These are phyloP conservation scores for Cytospora schulzeri DNA, from an alignment of 2,329 filamentous ascomycete species.

Conservation along the genomic window DNA sequence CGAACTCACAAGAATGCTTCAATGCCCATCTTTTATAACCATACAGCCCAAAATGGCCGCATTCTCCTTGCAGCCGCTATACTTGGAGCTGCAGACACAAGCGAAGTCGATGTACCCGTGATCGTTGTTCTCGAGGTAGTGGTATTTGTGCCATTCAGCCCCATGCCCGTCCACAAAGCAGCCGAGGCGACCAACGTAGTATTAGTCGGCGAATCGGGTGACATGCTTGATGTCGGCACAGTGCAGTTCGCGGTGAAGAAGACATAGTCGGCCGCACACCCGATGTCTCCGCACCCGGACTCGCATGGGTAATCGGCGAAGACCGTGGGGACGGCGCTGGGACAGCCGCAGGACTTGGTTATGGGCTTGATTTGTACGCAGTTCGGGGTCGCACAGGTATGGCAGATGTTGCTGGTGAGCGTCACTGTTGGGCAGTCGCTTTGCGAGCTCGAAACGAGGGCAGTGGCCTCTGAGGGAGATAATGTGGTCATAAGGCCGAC, in stretches of 20 bases:
- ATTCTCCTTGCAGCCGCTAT: slow-evolving; percentile 16
- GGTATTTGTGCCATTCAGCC: background rate
- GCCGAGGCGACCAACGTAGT: slow-evolving; percentile 1
- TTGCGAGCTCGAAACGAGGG: background rate
- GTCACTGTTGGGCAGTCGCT: slow-evolving; percentile 30
- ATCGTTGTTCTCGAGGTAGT: slow-evolving; percentile 2
- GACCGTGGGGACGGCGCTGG: slow-evolving; percentile 22
- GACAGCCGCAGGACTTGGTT: slow-evolving; percentile 30
- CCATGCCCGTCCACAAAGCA: slow-evolving; percentile 1
- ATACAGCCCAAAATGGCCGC: slow-evolving; percentile 19
- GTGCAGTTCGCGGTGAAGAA: slow-evolving; percentile 25
- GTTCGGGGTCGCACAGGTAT: slow-evolving; percentile 25
- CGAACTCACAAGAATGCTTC: background rate
- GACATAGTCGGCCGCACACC: slow-evolving; percentile 27
- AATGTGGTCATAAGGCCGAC: background rate
- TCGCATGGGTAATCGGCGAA: slow-evolving; percentile 28
- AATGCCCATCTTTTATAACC: background rate
- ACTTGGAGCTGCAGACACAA: slow-evolving; percentile 9
- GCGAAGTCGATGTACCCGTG: slow-evolving; percentile 4
- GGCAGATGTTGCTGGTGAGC: slow-evolving; percentile 28
- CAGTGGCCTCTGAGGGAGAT: slow-evolving; percentile 6
- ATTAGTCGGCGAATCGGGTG: slow-evolving; percentile 6
- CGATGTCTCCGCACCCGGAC: slow-evolving; percentile 26
- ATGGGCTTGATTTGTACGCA: slow-evolving; percentile 28
- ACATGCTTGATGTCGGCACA: background rate